These are phyloP conservation scores for Neoarthrinium moseri DNA, from an alignment of 2,329 filamentous ascomycete species.

Conservation along the genomic window DNA sequence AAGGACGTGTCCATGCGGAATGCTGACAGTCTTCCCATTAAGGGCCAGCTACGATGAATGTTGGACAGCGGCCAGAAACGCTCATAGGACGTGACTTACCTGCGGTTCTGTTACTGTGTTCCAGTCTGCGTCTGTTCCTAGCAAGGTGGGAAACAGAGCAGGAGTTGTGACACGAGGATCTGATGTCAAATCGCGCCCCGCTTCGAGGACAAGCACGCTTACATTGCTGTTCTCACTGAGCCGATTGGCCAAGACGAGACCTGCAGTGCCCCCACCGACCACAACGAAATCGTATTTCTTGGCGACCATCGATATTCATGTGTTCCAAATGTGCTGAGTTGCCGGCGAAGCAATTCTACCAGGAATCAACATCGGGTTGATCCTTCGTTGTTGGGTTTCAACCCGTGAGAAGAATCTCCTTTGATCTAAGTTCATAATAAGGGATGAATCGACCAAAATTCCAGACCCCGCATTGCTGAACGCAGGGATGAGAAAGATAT, in stretches of 20 bases:
- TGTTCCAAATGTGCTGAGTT: too few relatives aligned
- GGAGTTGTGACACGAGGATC: conserved; percentile 8
- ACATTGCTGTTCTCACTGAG: not conserved
- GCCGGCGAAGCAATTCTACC: too few relatives aligned
- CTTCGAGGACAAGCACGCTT: not conserved
- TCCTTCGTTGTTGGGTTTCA: too few relatives aligned
- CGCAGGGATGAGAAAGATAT: too few relatives aligned
- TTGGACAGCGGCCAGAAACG: not conserved
- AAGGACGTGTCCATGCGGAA: conserved; percentile 12
- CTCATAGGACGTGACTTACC: conserved; percentile 7
- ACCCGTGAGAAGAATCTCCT: too few relatives aligned
- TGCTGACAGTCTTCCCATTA: not conserved
- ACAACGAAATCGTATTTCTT: not conserved
- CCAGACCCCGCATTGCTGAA: too few relatives aligned
- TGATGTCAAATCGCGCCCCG: not conserved
- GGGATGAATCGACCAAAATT: too few relatives aligned
- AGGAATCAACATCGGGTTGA: too few relatives aligned
- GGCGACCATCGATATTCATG: too few relatives aligned
- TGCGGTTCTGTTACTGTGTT: conserved; percentile 12
- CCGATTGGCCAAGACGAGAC: conserved; percentile 3
- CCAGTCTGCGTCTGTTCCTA: conserved; percentile 11
- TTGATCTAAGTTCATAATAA: too few relatives aligned
- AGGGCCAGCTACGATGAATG: not conserved
- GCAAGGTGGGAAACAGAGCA: conserved; percentile 6
- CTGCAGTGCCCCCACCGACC: not conserved